Evolutionary conservation across 2,329 filamentous ascomycete species (phyloP), one percentile per base, ranked within the genome.

Genomic region (Aspergillus niger): DNA sequence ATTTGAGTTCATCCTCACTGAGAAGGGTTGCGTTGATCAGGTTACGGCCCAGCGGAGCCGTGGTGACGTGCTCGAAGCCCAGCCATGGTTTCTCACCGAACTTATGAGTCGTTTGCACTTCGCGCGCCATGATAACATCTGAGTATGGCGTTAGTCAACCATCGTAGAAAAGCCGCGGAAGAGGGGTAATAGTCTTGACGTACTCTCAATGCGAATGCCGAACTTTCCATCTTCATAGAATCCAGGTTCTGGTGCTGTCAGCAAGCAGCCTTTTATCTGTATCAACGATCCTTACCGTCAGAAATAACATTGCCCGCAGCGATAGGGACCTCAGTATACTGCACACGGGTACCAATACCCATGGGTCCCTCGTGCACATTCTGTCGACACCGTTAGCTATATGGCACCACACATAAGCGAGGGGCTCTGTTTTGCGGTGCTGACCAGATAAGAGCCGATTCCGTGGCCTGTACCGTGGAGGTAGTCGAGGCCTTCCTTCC

Each of bases 281-380:
- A 13, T 10, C 17, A 32, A 2, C 8, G 48, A 17, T 22, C 64
- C 72, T 48, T 70, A 81, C 79, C 83, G 70, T 97, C 92, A 1
- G 94, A 98, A 56, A 98, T 87, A 43, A 99, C 94, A 70, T 99
- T 97, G 48, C 95, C 95, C n/a, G 91, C 84, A 0, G 91, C 86
- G 30, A 99, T 83, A 0, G 95, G 85, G 5, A 98, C 93, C 73
- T 99, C 95, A 0, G 91, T 89, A 73, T 94, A 97, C 69, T 96
- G 91, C 41, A 96, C 87, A 48, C 95, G 86, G 8, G 93, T 97
- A 28, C 95, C 95, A 62, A 99, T 96, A 20, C 95, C 95, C 63
- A 99, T 96, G 1, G 95, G 95, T 0, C 95, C 95, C 79, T 99
- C 95, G 74, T 99, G 95, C 0, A 99, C 95, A 67, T 99, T 99